Base-by-base conservation (phyloP, 192 early-diverging fungal species). In the Cetraspora pellucida region DNA sequence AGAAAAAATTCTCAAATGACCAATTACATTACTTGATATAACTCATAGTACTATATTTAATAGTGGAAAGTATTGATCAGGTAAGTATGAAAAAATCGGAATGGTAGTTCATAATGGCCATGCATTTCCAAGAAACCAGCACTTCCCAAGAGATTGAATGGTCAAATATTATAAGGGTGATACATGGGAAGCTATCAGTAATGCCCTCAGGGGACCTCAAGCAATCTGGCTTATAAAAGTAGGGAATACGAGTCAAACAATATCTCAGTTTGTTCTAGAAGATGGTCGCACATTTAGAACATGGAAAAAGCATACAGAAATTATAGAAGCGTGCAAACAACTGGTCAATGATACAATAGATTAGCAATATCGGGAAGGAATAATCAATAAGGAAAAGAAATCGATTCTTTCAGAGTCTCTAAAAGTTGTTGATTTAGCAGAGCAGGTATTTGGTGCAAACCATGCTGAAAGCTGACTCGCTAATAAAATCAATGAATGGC, bases 381-480 rank as follows among this genome's bases (percentile, higher is more conserved):
- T 37, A 37, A 37, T 37, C 37, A 37, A 37, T 37, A 1, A 37
- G 37, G 37, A 37, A 37, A 37, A 37, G 37, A 37, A 37, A 37
- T 37, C 37, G 7, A 37, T 37, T 37, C 37, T 37, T 37, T 37
- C 1, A 37, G 37, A 37, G 37, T 37, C 37, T 37, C 37, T 37
- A 2, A 43, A 68, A 47, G 23, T 68, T 5, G 66, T 47, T 68
- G 44, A 68, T 0, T 47, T 68, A 47, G 66, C 30, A 68, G 66
- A 68, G 21, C 66, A 68, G 27, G 66, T 68, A 68, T 68, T 68
- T 68, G 66, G 66, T 46, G 66, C 10, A n/a, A 68, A 68, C 23
- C 44, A 68, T 68, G 44, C 44, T 23, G 37, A 5, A 68, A 23
- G 66, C 66, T 1, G 23, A 68, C 66, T 68, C 45, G 66, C 45